Conservation (phyloP, 140 eudicot genomes). For the Cichorium intybus region DNA sequence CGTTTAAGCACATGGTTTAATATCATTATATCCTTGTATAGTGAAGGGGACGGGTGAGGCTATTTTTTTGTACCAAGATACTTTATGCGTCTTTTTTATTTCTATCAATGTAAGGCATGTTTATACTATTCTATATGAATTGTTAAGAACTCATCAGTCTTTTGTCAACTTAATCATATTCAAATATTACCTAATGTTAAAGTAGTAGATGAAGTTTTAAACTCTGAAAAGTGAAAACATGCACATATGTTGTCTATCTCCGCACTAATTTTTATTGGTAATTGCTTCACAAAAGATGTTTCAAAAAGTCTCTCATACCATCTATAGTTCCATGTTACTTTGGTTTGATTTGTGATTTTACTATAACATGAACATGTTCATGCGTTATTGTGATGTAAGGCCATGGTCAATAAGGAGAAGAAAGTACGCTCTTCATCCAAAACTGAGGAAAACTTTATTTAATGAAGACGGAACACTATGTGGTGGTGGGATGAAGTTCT, state of each 20-base stretch:
- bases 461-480: slow-evolving; percentile 56
- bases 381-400: slow-evolving; percentile 39
- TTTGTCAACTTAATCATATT: background rate
- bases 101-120: no score
- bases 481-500: slow-evolving; percentile 71
- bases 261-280: background rate
- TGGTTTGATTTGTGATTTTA: background rate
- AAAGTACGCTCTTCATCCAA: slow-evolving; percentile 58
- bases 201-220: background rate
- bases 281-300: background rate
- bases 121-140: background rate
- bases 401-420: slow-evolving; percentile 89
- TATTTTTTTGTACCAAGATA: no score
- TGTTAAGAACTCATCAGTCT: background rate
- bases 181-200: background rate
- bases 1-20: background rate
- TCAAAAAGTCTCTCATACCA: background rate
- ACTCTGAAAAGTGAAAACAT: background rate
- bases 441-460: slow-evolving; percentile 68
- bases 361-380: slow-evolving; percentile 1
- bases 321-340: slow-evolving; percentile 1
- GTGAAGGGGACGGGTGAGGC: no score
- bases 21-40: background rate
- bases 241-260: background rate
- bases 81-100: no score